A percentile compares a stretch with the other conserved stretches of the same genome.
phyloP scores from a whole-genome alignment of 768 basidiomycete genomes.

The Lepiota venenata region DNA sequence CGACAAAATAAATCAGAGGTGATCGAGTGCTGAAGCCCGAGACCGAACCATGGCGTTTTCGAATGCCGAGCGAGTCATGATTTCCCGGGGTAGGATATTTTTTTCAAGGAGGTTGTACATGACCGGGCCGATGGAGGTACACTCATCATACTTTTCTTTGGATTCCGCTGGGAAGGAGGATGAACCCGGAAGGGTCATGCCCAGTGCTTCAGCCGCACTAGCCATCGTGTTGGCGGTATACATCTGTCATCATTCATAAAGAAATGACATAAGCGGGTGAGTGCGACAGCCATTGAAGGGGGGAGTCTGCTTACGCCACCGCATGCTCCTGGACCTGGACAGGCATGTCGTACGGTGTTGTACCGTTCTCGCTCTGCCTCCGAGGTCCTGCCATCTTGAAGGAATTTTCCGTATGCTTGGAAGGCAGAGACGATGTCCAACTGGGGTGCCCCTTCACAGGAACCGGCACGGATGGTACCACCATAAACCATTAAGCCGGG shows the following conservation, averaged over 20 bases:
- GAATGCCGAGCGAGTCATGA: slow-evolving; percentile 96
- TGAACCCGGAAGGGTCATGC: slow-evolving; percentile 97
- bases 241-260: slow-evolving; percentile 53
- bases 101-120: slow-evolving; percentile 88
- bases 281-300: neutral
- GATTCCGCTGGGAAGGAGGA: slow-evolving; percentile 96
- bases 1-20: neutral
- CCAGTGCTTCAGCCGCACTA: slow-evolving; percentile 89
- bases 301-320: slow-evolving; percentile 71
- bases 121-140: slow-evolving; percentile 71
- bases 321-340: slow-evolving; percentile 97
- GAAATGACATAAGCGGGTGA: neutral
- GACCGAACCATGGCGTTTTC: slow-evolving; percentile 91
- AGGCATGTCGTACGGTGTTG: slow-evolving; percentile 87
- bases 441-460: slow-evolving; percentile 83
- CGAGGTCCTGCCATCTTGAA: slow-evolving; percentile 83
- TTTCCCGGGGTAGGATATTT: slow-evolving; percentile 90
- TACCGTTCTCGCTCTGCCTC: slow-evolving; percentile 83
- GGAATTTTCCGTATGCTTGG: slow-evolving; percentile 94
- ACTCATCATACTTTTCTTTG: slow-evolving; percentile 83
- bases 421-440: slow-evolving; percentile 97
- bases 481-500: slow-evolving; percentile 98
- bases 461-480: slow-evolving; percentile 90
- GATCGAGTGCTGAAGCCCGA: slow-evolving; percentile 1
- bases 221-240: slow-evolving; percentile 99